Conservation (phyloP, 2,329 filamentous ascomycete genomes). For the Alternaria consortialis region DNA sequence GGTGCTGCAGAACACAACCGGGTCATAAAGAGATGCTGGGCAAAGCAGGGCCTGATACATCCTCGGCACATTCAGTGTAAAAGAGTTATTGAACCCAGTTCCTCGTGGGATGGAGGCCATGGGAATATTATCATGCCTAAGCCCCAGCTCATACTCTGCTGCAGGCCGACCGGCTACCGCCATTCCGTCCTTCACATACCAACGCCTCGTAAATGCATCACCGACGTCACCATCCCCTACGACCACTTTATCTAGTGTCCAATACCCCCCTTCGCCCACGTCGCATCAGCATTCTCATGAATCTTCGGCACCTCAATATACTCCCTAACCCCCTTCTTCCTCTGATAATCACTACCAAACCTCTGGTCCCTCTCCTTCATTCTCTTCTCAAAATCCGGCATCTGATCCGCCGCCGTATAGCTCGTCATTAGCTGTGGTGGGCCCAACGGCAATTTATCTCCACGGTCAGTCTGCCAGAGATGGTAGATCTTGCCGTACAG, state of each 20-base stretch:
- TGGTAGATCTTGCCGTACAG: conserved; percentile 88
- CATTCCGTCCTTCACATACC: not conserved
- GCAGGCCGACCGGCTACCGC: not conserved
- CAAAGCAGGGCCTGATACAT: not conserved
- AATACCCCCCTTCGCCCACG: conserved; percentile 52
- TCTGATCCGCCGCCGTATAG: conserved; percentile 62
- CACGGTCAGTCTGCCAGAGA: conserved; percentile 84
- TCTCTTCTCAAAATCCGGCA: conserved; percentile 55
- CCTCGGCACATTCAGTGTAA: not conserved
- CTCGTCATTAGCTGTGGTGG: conserved; percentile 71
- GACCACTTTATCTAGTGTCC: conserved; percentile 17
- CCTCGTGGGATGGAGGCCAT: not conserved
- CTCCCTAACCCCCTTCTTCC: conserved; percentile 63
- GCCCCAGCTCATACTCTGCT: not conserved
- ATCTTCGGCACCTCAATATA: conserved; percentile 62
- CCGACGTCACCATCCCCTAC: not conserved
- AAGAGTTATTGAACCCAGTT: not conserved
- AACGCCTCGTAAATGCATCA: not conserved
- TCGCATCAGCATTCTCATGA: conserved; percentile 59
- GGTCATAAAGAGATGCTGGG: conserved; percentile 17
- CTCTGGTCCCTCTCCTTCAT: conserved; percentile 63
- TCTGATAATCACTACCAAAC: conserved; percentile 61
- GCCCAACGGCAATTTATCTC: conserved; percentile 70
- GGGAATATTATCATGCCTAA: not conserved
- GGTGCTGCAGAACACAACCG: conserved; percentile 36